Evolutionary conservation across 2,329 filamentous ascomycete species (phyloP).

Genomic region (Phymatotrichopsis omnivora): DNA sequence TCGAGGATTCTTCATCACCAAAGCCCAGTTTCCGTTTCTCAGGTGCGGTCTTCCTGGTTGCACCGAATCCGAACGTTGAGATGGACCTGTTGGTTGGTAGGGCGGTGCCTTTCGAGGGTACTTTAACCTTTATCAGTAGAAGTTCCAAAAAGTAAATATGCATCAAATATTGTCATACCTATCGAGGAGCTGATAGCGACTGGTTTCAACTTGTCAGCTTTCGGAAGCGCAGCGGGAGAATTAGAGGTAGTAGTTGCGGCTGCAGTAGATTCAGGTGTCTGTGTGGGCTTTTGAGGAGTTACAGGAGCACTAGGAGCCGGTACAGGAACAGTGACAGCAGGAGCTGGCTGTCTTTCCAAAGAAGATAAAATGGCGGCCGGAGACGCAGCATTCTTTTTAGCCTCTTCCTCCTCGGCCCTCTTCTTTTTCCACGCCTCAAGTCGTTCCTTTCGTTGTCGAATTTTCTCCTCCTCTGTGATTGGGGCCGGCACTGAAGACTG

Average conservation of each 20-base stretch:
- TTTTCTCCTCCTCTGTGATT: constrained; percentile 31
- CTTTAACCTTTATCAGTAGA: constrained; percentile 28
- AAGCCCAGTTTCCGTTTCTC: constrained; percentile 64
- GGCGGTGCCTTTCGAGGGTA: constrained; percentile 39
- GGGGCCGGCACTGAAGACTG: constrained; percentile 27
- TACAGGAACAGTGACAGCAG: no score
- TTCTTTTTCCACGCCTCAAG: constrained; percentile 32
- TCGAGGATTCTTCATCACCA: constrained; percentile 76
- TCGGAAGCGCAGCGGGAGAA: constrained; percentile 30
- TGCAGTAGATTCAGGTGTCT: constrained; percentile 27
- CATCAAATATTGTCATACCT: constrained; percentile 23
- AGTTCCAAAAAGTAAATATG: not conserved
- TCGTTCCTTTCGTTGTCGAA: constrained; percentile 30
- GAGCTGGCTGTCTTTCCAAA: constrained; percentile 26
- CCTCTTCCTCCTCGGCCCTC: constrained; percentile 31
- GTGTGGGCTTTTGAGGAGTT: constrained; percentile 19
- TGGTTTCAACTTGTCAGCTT: constrained; percentile 32
- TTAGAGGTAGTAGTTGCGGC: constrained; percentile 28
- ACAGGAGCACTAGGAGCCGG: constrained; percentile 25
- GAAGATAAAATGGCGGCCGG: constrained; percentile 29
- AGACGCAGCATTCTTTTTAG: constrained; percentile 28
- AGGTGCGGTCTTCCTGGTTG: constrained; percentile 57
- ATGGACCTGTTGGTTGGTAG: constrained; percentile 62
- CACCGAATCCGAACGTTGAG: constrained; percentile 67
- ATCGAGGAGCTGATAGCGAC: constrained; percentile 29